These are phyloP conservation scores for Pseudogymnoascus sp. DNA, from an alignment of 2,329 filamentous ascomycete species.

Conservation along the genomic window DNA sequence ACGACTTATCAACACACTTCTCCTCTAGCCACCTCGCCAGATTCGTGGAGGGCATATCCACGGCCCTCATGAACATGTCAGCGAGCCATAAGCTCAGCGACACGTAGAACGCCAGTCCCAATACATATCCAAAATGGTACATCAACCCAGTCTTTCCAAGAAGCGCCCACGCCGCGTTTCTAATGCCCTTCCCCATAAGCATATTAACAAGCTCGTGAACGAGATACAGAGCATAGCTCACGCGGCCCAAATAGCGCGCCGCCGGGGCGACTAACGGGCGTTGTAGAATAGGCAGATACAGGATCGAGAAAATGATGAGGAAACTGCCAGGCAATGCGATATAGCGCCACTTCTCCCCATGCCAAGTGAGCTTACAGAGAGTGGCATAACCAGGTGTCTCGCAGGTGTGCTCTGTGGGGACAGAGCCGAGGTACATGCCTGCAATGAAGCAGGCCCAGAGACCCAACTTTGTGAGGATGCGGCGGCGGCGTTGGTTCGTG, in stretches of 20 bases:
- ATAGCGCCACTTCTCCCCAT: background rate
- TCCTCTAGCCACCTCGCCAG: slow-evolving; percentile 1
- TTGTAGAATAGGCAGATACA: background rate
- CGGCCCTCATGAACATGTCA: slow-evolving; percentile 6
- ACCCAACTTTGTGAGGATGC: background rate
- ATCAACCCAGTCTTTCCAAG: background rate
- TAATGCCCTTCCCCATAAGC: slow-evolving; percentile 48
- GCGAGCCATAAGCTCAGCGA: background rate
- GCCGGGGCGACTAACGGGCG: background rate
- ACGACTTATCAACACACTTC: slow-evolving; percentile 6
- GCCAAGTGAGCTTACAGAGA: background rate
- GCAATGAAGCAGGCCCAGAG: background rate
- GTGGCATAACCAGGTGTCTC: background rate
- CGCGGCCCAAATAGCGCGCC: slow-evolving; percentile 51
- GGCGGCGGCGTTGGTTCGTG: background rate
- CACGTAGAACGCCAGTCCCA: background rate
- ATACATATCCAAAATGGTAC: slow-evolving; percentile 5
- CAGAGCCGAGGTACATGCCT: background rate
- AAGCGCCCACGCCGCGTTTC: background rate
- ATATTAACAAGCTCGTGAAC: slow-evolving; percentile 56
- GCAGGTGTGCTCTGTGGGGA: slow-evolving; percentile 1
- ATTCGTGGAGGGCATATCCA: slow-evolving; percentile 6
- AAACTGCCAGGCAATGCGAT: background rate
- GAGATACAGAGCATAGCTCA: slow-evolving; percentile 57
- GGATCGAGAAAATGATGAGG: background rate